These are phyloP conservation scores for Colletotrichum lindemuthianum DNA, from an alignment of 2,329 filamentous ascomycete genomes.

Conservation along the genomic window DNA sequence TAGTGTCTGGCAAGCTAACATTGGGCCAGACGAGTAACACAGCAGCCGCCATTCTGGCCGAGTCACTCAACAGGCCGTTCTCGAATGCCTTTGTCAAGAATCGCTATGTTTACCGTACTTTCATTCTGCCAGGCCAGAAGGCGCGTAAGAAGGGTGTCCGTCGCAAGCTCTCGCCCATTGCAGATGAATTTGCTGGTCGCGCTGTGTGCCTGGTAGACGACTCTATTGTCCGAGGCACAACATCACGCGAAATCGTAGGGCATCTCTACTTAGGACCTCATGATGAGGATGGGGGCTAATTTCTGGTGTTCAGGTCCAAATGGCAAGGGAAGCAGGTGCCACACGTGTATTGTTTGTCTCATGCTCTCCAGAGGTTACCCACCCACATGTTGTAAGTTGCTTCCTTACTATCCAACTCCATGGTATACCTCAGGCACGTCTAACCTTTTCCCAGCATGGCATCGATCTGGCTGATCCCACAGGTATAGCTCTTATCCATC, in stretches of 20 bases:
- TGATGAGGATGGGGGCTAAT: too few relatives aligned
- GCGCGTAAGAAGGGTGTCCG: slow-evolving; percentile 85
- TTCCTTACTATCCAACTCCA: too few relatives aligned
- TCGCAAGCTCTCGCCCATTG: slow-evolving; percentile 88
- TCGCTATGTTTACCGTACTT: slow-evolving; percentile 64
- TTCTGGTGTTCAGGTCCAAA: slow-evolving; percentile 49
- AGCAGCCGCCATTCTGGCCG: slow-evolving; percentile 80
- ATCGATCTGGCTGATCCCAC: slow-evolving; percentile 57
- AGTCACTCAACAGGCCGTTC: slow-evolving; percentile 79
- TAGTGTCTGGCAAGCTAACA: too few relatives aligned
- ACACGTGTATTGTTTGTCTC: slow-evolving; percentile 65
- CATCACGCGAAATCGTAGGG: too few relatives aligned
- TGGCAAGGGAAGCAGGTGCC: slow-evolving; percentile 87
- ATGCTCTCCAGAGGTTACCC: slow-evolving; percentile 73
- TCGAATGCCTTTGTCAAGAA: slow-evolving; percentile 90
- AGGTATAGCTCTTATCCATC: slow-evolving; percentile 36
- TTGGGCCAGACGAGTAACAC: slow-evolving; percentile 73
- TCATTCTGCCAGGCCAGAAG: slow-evolving; percentile 81
- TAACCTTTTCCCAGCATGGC: slow-evolving; percentile 44
- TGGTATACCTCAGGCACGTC: too few relatives aligned
- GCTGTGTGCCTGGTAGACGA: slow-evolving; percentile 90
- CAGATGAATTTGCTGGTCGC: slow-evolving; percentile 82
- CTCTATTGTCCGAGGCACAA: slow-evolving; percentile 77
- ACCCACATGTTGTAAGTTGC: background rate
- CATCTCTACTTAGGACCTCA: background rate